Percentiles rank a stretch among this genome's conserved stretches.
phyloP scores from a whole-genome alignment of 2,329 filamentous ascomycete species.

The Colletotrichum chrysophilum region DNA sequence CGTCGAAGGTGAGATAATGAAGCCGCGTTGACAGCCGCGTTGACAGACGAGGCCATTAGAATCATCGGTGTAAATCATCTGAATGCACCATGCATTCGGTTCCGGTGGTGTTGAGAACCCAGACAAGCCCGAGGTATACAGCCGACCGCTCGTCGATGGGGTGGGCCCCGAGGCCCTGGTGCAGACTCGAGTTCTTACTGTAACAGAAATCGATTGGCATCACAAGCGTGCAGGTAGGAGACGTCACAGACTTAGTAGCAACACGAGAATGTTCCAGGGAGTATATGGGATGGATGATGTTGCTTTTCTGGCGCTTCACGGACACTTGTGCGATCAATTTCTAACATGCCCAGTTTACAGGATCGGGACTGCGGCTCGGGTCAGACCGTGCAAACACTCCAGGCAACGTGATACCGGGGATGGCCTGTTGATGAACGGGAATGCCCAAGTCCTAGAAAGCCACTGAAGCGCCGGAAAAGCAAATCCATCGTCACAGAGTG shows the following conservation, averaged over 20 bases:
- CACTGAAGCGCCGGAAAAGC: neutral
- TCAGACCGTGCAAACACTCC: neutral
- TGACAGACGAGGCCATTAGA: neutral
- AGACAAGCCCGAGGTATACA: neutral
- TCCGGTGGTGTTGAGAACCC: neutral
- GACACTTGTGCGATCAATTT: neutral
- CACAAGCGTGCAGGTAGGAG: neutral
- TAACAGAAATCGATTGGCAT: neutral
- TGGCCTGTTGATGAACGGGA: neutral
- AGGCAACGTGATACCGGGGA: neutral
- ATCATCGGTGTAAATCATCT: neutral
- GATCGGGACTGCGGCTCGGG: neutral
- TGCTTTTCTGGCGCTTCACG: neutral
- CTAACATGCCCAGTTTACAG: neutral
- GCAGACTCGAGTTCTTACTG: neutral
- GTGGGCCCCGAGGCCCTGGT: neutral
- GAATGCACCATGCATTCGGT: neutral
- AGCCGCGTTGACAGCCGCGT: neutral
- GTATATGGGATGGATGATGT: neutral
- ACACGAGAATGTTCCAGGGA: neutral
- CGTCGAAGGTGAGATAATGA: neutral
- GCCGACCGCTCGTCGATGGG: neutral
- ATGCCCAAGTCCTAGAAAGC: neutral
- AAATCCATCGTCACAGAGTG: neutral
- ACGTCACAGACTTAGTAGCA: neutral